Percentiles rank a stretch among this genome's conserved stretches.
Conservation (phyloP, 78 protist genomes). For the Pelomyxa schiedti region DNA sequence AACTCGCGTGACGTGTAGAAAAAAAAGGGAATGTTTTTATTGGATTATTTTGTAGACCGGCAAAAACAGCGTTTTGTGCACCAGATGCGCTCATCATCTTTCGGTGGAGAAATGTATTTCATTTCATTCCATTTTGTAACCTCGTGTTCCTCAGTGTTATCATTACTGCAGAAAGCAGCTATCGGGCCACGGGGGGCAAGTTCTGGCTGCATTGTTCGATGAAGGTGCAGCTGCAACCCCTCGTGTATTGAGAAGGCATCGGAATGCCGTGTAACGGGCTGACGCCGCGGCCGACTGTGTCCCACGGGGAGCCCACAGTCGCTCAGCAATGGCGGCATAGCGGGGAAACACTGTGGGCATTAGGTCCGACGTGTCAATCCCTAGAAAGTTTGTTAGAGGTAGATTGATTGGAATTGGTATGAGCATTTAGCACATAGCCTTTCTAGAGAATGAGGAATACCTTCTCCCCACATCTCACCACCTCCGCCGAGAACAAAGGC, state of each 20-base stretch:
- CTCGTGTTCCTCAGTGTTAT: no score
- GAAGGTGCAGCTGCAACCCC: constrained; percentile 35
- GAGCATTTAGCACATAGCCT: neutral
- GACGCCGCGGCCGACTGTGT: neutral
- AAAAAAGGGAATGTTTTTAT: no score
- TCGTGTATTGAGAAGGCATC: constrained; percentile 33
- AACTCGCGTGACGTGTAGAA: no score
- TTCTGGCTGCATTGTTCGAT: constrained; percentile 1
- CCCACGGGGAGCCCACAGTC: constrained; percentile 45
- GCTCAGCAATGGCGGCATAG: constrained; percentile 58
- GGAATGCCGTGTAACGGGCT: neutral
- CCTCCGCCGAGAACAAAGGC: constrained; percentile 44
- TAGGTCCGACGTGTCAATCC: constrained; percentile 32
- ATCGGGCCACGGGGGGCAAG: constrained; percentile 9
- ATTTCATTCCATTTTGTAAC: no score
- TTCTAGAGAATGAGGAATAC: no score
- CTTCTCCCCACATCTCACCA: constrained; percentile 48
- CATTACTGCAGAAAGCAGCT: constrained; percentile 7
- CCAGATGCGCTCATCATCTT: no score
- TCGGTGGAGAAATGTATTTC: no score
- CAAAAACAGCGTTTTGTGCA: no score
- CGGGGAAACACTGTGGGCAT: constrained; percentile 47
- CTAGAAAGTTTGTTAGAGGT: neutral
- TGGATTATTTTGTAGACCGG: no score
- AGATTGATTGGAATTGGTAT: neutral